Evolutionary conservation across 495 filamentous ascomycete species (phyloP), one percentile per base, ranked within the genome.

Genomic region (Penicillium samsonianum): DNA sequence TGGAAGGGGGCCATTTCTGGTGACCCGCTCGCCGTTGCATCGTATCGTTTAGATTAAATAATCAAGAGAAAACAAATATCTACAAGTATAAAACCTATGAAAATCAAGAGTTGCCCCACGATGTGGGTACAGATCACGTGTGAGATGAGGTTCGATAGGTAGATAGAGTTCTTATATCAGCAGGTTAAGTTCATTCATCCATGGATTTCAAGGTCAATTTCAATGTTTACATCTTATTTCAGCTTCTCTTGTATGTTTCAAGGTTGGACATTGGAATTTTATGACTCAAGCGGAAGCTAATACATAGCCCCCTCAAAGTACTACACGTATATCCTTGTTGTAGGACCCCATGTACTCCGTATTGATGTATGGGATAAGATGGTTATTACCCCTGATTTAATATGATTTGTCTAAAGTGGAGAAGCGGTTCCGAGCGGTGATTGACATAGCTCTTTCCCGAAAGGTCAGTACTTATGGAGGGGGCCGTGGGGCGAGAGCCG

Each of bases 401-500:
- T 14, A 48, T n/a, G 23, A 17, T 31, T 11, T 19, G 11, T 20
- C n/a, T 16, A n/a, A 12, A 33, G 47, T 50, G 47, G 30, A 33
- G 28, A n/a, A 50, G 20, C 5, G 28, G n/a, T 14, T 16, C 23
- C 22, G 22, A n/a, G n/a, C n/a, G 44, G n/a, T 11, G 59, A 61
- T 61, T 54, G 26, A 41, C 54, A 40, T 33, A 17, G 5, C 35
- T 12, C 16, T 1, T 48, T 45, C 19, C 37, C 22, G 33, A 50
- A 45, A 19, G 16, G 12, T 22, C 46, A 31, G 28, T 40, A 47
- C 54, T 28, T 14, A 42, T 14, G 26, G 35, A 46, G 25, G 42
- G 41, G 28, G 42, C n/a, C 19, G 46, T 35, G 42, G 12, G 16
- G n/a, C 46, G 46, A 54, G 66, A 70, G 63, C 64, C 64, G 65